Percentiles rank a stretch among this genome's conserved stretches.
phyloP scores from a whole-genome alignment of 2,329 filamentous ascomycete genomes.

The Xylaria arbuscula region DNA sequence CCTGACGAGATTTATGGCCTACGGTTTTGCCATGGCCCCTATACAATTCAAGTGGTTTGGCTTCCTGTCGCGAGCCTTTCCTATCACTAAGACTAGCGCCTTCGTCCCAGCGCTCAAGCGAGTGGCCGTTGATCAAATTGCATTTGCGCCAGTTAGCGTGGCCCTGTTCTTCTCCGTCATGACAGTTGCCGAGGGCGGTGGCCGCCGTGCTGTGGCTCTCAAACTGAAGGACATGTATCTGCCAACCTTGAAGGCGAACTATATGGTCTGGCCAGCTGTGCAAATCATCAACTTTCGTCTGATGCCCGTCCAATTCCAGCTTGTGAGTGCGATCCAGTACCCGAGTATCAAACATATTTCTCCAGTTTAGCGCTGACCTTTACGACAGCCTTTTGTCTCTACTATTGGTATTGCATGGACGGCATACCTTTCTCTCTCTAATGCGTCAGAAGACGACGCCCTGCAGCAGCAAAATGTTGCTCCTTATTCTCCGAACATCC shows the following conservation, averaged over 20 bases:
- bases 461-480: slow-evolving; percentile 43
- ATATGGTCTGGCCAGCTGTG: slow-evolving; percentile 91
- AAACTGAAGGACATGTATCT: slow-evolving; percentile 96
- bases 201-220: slow-evolving; percentile 77
- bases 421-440: slow-evolving; percentile 91
- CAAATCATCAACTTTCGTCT: slow-evolving; percentile 97
- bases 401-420: slow-evolving; percentile 98
- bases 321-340: slow-evolving; percentile 70
- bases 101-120: slow-evolving; percentile 86
- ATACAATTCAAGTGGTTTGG: slow-evolving; percentile 96
- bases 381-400: slow-evolving; percentile 86
- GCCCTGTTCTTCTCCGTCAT: slow-evolving; percentile 94
- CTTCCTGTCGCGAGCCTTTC: slow-evolving; percentile 84
- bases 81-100: slow-evolving; percentile 80
- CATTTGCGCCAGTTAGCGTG: slow-evolving; percentile 91
- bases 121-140: slow-evolving; percentile 89
- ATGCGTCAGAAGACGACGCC: slow-evolving; percentile 79
- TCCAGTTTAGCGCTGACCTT: slow-evolving; percentile 17
- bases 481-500: slow-evolving; percentile 52
- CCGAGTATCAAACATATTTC: neutral
- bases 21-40: slow-evolving; percentile 96
- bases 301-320: slow-evolving; percentile 95
- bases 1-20: slow-evolving; percentile 94
- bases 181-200: slow-evolving; percentile 94
- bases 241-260: slow-evolving; percentile 95